phyloP scores from a whole-genome alignment of 108 stramenopile genomes.

The Cyclotella kingstonii region DNA sequence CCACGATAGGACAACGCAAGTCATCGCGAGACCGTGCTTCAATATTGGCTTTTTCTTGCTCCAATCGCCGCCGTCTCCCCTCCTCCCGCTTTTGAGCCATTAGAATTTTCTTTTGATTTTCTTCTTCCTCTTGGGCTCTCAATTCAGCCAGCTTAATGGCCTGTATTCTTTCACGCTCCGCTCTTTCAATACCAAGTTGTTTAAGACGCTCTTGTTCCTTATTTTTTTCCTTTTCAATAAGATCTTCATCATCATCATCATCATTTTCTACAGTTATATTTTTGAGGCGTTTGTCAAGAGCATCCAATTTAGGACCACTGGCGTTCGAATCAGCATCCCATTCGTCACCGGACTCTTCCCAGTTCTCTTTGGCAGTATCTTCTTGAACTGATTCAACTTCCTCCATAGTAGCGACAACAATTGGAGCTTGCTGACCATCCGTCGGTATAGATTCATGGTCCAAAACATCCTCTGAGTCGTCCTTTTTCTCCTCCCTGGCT shows the following conservation, averaged over 20 bases:
- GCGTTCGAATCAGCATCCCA: slow-evolving; percentile 78
- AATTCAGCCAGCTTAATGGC: slow-evolving; percentile 63
- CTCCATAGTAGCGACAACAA: slow-evolving; percentile 20
- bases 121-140: slow-evolving; percentile 59
- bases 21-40: slow-evolving; percentile 84
- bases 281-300: slow-evolving; percentile 68
- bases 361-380: slow-evolving; percentile 56
- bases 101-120: slow-evolving; percentile 43
- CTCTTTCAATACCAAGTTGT: slow-evolving; percentile 72
- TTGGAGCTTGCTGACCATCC: slow-evolving; percentile 7
- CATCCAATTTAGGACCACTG: slow-evolving; percentile 71
- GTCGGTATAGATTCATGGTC: slow-evolving; percentile 3
- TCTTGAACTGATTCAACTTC: slow-evolving; percentile 35
- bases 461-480: slow-evolving; percentile 25
- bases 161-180: slow-evolving; percentile 81
- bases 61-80: slow-evolving; percentile 70
- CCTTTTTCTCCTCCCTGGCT: slow-evolving; percentile 15
- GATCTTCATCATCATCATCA: slow-evolving; percentile 79
- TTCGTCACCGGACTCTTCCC: slow-evolving; percentile 80
- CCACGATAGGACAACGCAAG: slow-evolving; percentile 95
- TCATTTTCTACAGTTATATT: slow-evolving; percentile 35
- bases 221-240: slow-evolving; percentile 83
- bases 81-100: slow-evolving; percentile 77
- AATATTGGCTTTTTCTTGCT: slow-evolving; percentile 81
- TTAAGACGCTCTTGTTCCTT: slow-evolving; percentile 78